Evolutionary conservation across 2,329 filamentous ascomycete genomes (phyloP), one percentile per base, ranked within the genome.

Genomic region (Pestalotiopsis sp.): DNA sequence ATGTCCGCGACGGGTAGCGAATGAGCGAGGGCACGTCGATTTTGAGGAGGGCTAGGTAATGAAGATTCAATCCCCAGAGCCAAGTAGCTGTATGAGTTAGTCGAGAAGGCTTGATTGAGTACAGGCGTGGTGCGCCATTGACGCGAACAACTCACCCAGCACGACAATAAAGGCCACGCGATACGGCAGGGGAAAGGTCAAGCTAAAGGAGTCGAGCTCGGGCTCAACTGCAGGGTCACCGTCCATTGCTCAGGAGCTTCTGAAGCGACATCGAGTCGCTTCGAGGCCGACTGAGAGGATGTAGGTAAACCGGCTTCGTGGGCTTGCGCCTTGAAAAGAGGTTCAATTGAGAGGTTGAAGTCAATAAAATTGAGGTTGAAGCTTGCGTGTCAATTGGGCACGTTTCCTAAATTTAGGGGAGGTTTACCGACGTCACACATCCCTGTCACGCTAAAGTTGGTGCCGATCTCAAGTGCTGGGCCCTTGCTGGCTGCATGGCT

Each of bases 61-160:
- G 94, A 56, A 98, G 89, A 83, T 98, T 98, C 74, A 92, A 81
- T 73, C 92, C 94, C 94, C 95, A 99, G 79, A 94, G 94, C 95
- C 95, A 98, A 76, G 97, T 91, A 74, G 94, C 94, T 97, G 73
- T 70, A 23, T 27, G 3, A 20, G 5, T 41, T 20, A 39, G 72
- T 61, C 61, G 3, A 49, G 65, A 9, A 7, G 61, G 73, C 36
- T 70, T 68, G 17, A n/a, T 14, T 11, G 9, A 7, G 12, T 27
- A 7, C 2, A 59, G 23, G 14, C 20, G 57, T 2, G 12, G 57
- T 5, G 59, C 38, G 36, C 61, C 23, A 12, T 3, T 23, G 63
- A n/a, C 20, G 56, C 12, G 65, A 39, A 41, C 25, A 39, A 75
- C 86, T 72, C 85, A 97, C 94, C 95, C 72, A 97, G 84, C 66